These are phyloP conservation scores for Hypoxylon rubiginosum DNA, from an alignment of 2,329 filamentous ascomycete species.

Conservation along the genomic window DNA sequence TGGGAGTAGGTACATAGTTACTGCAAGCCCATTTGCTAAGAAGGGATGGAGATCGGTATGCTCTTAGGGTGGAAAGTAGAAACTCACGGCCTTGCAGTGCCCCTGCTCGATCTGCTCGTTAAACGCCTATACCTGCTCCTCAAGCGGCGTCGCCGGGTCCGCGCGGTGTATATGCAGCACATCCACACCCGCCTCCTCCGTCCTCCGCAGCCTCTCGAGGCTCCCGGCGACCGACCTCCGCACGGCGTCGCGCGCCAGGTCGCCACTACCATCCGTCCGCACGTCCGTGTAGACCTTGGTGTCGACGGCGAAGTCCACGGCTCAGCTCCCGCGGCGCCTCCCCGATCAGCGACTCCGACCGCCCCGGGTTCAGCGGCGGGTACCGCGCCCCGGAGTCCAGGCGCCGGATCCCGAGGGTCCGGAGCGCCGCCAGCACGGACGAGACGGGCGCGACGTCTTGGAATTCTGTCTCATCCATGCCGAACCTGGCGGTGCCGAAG, in stretches of 20 bases:
- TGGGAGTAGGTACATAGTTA: constrained; percentile 24
- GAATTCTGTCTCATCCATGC: constrained; percentile 48
- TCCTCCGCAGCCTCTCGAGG: constrained; percentile 45
- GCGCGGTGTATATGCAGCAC: constrained; percentile 55
- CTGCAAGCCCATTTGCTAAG: too few relatives aligned
- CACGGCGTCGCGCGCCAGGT: constrained; percentile 47
- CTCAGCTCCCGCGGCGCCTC: constrained; percentile 43
- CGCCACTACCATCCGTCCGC: constrained; percentile 49
- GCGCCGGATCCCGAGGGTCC: constrained; percentile 35
- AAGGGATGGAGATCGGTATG: too few relatives aligned
- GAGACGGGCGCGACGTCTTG: constrained; percentile 42
- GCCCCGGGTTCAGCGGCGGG: constrained; percentile 50
- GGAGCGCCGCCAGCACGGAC: constrained; percentile 39
- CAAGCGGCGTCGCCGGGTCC: constrained; percentile 52
- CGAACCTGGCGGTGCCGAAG: constrained; percentile 49
- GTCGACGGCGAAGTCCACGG: constrained; percentile 50
- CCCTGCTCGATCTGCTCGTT: constrained; percentile 51
- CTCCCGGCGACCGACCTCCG: constrained; percentile 48
- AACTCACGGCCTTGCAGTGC: constrained; percentile 49
- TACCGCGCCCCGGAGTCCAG: constrained; percentile 52
- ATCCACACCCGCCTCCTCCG: constrained; percentile 46
- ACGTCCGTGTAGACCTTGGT: constrained; percentile 54
- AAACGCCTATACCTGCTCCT: constrained; percentile 54
- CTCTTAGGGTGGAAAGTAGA: not conserved
- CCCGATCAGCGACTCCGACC: constrained; percentile 52